Conservation (phyloP, 306 rosid genomes). For the Styphnolobium japonicum region DNA sequence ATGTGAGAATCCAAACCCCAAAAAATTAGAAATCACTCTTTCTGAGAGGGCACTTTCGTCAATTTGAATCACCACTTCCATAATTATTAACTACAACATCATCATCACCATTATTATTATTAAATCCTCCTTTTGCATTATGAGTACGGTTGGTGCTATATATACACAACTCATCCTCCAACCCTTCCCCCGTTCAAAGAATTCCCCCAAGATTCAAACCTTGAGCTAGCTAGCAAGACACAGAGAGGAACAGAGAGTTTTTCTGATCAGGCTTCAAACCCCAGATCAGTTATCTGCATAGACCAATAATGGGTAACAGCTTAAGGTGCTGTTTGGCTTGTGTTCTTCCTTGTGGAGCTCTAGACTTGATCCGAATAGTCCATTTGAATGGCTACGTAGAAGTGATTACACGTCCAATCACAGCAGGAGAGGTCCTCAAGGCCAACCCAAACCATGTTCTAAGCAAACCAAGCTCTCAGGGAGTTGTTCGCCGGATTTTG, state of each 20-base stretch:
- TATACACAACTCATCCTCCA: constrained; percentile 30
- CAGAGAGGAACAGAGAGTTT: background rate
- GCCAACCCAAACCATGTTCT: constrained; percentile 84
- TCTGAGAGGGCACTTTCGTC: constrained; percentile 43
- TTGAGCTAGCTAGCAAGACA: background rate
- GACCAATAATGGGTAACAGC: constrained; percentile 74
- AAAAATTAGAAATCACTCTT: constrained; percentile 2
- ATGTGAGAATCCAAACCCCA: constrained; percentile 23
- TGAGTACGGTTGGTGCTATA: constrained; percentile 43
- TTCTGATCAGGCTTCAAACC: constrained; percentile 12
- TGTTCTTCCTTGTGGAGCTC: constrained; percentile 91
- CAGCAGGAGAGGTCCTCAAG: constrained; percentile 70
- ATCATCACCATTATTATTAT: constrained; percentile 5
- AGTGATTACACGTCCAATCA: constrained; percentile 64
- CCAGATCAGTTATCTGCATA: background rate
- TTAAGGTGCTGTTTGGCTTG: constrained; percentile 94
- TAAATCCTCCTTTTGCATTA: constrained; percentile 7
- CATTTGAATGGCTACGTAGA: constrained; percentile 85
- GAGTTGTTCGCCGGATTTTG: constrained; percentile 66
- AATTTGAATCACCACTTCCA: constrained; percentile 22
- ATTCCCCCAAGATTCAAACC: background rate
- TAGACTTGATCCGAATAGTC: constrained; percentile 85
- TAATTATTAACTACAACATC: background rate
- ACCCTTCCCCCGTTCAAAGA: constrained; percentile 26
- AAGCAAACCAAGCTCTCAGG: constrained; percentile 75